Conservation (phyloP, 2,329 filamentous ascomycete genomes). For the Pseudogymnoascus sp. region DNA sequence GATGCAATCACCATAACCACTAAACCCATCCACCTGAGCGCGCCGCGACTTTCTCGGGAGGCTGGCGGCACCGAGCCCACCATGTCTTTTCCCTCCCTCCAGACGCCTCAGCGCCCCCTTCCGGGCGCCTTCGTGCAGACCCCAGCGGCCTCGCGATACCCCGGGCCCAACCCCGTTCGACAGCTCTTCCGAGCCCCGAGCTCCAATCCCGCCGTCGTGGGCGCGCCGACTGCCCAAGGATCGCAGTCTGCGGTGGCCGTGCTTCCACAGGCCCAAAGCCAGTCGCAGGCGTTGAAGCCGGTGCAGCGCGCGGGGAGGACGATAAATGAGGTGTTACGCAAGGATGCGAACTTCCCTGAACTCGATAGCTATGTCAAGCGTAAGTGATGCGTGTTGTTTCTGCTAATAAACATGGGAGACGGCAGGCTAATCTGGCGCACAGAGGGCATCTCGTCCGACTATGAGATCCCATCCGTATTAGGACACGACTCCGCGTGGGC, state of each 20-base stretch:
- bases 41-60: conserved; percentile 3
- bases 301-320: conserved; percentile 73
- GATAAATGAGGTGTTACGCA: conserved; percentile 68
- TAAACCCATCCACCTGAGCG: conserved; percentile 3
- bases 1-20: conserved; percentile 3
- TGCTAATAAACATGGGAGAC: conserved; percentile 19
- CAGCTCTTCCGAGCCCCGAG: conserved; percentile 37
- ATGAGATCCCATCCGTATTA: conserved; percentile 56
- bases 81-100: conserved; percentile 21
- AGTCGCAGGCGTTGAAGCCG: conserved; percentile 49
- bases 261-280: conserved; percentile 31
- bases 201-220: conserved; percentile 21
- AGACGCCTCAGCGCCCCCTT: conserved; percentile 61
- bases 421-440: conserved; percentile 30
- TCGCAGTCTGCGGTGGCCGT: conserved; percentile 19
- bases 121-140: conserved; percentile 72
- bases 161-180: conserved; percentile 40
- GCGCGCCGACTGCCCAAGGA: conserved; percentile 17
- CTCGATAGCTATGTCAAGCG: conserved; percentile 83
- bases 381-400: conserved; percentile 40
- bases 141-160: conserved; percentile 49
- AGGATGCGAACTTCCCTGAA: conserved; percentile 76
- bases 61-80: conserved; percentile 6
- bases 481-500: conserved; percentile 62
- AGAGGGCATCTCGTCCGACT: conserved; percentile 89